phyloP scores from a whole-genome alignment of 352 stramenopile genomes.

The Phytophthora colocasiae region DNA sequence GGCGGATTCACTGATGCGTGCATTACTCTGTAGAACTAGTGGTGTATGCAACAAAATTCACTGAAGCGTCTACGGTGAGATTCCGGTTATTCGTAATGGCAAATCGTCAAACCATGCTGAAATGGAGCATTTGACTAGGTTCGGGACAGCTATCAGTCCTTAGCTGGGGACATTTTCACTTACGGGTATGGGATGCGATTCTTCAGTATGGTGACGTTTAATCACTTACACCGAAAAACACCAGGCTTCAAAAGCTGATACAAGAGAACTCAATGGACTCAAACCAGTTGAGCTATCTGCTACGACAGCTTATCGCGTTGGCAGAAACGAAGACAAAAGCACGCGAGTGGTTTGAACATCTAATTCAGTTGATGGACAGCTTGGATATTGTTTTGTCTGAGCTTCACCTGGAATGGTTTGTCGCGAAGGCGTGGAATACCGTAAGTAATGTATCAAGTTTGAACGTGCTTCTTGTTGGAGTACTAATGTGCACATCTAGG shows the following conservation, averaged over 20 bases:
- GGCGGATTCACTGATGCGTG: conserved; percentile 1
- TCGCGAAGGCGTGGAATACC: conserved; percentile 80
- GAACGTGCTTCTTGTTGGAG: not conserved
- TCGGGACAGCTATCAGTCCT: conserved; percentile 51
- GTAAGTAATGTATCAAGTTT: conserved; percentile 38
- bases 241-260: conserved; percentile 66
- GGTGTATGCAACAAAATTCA: conserved; percentile 59
- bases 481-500: conserved; percentile 31
- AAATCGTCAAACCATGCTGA: not conserved
- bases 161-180: conserved; percentile 73
- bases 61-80: conserved; percentile 53
- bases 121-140: conserved; percentile 40
- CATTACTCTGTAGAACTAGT: conserved; percentile 56
- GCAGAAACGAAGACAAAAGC: conserved; percentile 49
- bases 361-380: conserved; percentile 61
- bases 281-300: conserved; percentile 58
- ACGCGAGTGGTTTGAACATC: conserved; percentile 70
- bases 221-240: conserved; percentile 3
- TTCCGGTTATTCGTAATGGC: not conserved
- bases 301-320: conserved; percentile 66
- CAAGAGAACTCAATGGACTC: conserved; percentile 47
- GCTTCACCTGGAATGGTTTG: conserved; percentile 73
- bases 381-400: conserved; percentile 55
- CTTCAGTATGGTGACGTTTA: not conserved
- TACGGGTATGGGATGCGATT: conserved; percentile 44